Evolutionary conservation across 1,284 basidiomycete species (phyloP).

Genomic region (Pholiota adiposa): DNA sequence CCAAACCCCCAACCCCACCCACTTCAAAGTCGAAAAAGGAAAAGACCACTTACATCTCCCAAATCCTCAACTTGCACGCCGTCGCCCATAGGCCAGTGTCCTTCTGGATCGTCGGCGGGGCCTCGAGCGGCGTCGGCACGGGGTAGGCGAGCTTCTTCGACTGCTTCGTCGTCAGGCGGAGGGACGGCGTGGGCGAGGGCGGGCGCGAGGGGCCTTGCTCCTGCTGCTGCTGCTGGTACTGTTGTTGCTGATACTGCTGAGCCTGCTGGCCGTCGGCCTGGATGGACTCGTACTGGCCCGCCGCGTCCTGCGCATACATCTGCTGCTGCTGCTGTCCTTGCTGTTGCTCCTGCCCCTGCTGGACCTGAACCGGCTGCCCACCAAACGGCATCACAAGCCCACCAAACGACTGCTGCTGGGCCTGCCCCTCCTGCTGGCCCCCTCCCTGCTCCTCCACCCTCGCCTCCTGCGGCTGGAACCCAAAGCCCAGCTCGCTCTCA

Average conservation of each 20-base stretch:
- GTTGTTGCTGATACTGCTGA: not conserved
- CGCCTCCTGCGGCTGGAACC: constrained; percentile 20
- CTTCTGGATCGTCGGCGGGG: constrained; percentile 22
- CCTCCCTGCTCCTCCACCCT: not conserved
- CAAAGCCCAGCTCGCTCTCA: constrained; percentile 26
- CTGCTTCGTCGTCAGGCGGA: constrained; percentile 11
- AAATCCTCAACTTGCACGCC: constrained; percentile 39
- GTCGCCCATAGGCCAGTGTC: constrained; percentile 37
- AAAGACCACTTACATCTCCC: constrained; percentile 37
- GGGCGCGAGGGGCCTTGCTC: constrained; percentile 3
- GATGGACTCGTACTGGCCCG: not conserved
- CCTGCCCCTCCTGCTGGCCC: too few species aligned
- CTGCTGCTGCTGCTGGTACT: constrained; percentile 5
- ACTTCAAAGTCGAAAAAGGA: constrained; percentile 11
- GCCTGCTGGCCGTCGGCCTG: not conserved
- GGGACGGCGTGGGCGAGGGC: constrained; percentile 12
- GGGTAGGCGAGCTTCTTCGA: constrained; percentile 18
- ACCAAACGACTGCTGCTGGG: too few species aligned
- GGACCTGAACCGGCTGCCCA: too few species aligned
- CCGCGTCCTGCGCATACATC: not conserved
- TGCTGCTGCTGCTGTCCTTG: constrained; percentile 1
- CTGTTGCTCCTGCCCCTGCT: constrained; percentile 4
- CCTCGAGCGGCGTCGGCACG: constrained; percentile 20
- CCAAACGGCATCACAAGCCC: too few species aligned
- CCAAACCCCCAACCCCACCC: too few species aligned